Evolutionary conservation across 148 eudicot species (phyloP), one percentile per base, ranked within the genome.

Genomic region (Amaranthus cruentus): DNA sequence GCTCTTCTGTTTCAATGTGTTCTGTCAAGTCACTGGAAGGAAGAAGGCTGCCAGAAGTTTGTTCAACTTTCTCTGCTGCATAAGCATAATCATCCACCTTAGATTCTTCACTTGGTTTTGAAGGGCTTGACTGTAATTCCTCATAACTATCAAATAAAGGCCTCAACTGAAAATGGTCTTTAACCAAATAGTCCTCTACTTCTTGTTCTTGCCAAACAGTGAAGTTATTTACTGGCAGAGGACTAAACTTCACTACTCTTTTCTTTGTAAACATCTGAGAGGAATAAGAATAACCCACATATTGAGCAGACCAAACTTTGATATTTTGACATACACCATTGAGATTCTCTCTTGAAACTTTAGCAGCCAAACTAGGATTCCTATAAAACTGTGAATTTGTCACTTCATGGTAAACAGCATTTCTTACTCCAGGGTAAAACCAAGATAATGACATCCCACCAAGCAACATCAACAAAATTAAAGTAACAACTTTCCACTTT

Each of bases 181-280:
- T 71, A 72, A 54, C 61, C 55, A 69, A 21, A 62, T 54, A 71
- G 77, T 84, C 83, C 55, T 48, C 56, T 46, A 50, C 58, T 15
- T 79, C 84, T 18, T 77, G 80, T 53, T 83, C 89, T 12, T 84
- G 77, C 77, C 70, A 76, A 68, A 28, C 83, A 78, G 96, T 86
- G 21, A 87, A 71, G 79, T 92, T 91, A 49, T 21, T 47, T 46
- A 79, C 87, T 66, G 75, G 70, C 68, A 83, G 10, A 15, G 89
- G 76, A 56, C 59, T 79, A 38, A 69, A 55, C 63, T 78, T 72
- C 15, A 64, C 83, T 67, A 74, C 76, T 66, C 72, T 76, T 38
- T 62, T 47, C 65, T 70, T 66, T 47, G 47, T 46, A 6, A 81
- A 68, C 66, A 84, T 79, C 80, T 74, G 60, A 51, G 78, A 80